These are phyloP conservation scores for Pyrenophora teres DNA, from an alignment of 2,329 filamentous ascomycete species.

Conservation along the genomic window DNA sequence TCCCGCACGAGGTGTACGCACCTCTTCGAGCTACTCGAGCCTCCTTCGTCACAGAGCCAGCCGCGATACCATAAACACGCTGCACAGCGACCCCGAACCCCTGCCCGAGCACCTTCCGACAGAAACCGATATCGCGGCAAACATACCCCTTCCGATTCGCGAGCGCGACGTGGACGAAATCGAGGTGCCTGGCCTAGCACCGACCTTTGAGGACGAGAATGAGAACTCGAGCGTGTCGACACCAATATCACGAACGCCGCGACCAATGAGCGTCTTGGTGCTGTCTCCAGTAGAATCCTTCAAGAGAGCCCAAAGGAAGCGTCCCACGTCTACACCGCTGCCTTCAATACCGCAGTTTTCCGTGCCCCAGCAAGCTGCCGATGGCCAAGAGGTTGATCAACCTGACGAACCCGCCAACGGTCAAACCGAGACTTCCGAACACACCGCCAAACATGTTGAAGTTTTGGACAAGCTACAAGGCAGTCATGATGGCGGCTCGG, in stretches of 20 bases:
- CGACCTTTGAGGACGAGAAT: conserved; percentile 63
- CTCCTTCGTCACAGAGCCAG: conserved; percentile 37
- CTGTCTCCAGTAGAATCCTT: conserved; percentile 28
- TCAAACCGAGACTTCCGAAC: no score
- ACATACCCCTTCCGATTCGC: conserved; percentile 70
- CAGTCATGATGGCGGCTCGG: conserved; percentile 5
- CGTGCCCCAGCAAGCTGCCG: conserved; percentile 6
- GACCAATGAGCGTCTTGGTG: conserved; percentile 40
- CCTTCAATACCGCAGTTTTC: conserved; percentile 28
- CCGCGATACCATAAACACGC: conserved; percentile 33
- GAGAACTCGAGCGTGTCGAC: conserved; percentile 34
- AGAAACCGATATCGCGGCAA: conserved; percentile 57
- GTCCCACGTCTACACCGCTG: conserved; percentile 41
- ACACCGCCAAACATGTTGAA: no score
- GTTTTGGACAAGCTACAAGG: no score
- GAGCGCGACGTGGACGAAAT: conserved; percentile 78
- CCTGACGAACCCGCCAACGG: no score
- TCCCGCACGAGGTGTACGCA: conserved; percentile 30
- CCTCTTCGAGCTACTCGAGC: conserved; percentile 36
- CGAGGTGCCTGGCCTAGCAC: conserved; percentile 73
- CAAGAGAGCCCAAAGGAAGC: conserved; percentile 25
- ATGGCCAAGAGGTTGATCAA: background rate
- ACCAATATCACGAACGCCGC: conserved; percentile 28
- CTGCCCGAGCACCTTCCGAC: conserved; percentile 51
- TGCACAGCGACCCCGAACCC: conserved; percentile 27